Evolutionary conservation across 2,329 filamentous ascomycete genomes (phyloP), one percentile per base, ranked within the genome.

Genomic region (Aspergillus neotritici): DNA sequence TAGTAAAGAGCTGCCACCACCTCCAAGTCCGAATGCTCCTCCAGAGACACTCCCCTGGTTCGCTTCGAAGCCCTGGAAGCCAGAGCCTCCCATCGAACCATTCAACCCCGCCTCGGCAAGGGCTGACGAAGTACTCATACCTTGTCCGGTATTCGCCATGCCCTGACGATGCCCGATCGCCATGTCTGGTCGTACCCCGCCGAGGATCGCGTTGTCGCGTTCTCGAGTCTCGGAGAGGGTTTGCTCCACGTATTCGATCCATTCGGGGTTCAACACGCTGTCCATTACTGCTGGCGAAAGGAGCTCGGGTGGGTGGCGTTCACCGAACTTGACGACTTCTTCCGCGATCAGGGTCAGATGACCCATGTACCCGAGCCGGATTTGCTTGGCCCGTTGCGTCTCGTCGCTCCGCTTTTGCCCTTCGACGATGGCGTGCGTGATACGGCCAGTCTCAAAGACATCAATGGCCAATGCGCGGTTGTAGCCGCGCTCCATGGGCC

Each of bases 251-350:
- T 97, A 98, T 56, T 87, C 84, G 57, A 93, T 86, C 93, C 93
- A 98, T 47, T 89, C 84, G 41, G 84, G 82, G 59, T 87, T 85
- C 74, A 93, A 87, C 37, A 97, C 88, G 56, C 85, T 87, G 55
- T 95, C 87, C 52, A 95, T 75, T 3, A 98, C 88, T 10, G 78
- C 76, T 48, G 87, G 84, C 1, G 89, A 93, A 8, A 97, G 75
- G 14, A 91, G 73, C 67, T 97, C 90, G 1, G 89, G 86, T 3
- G 91, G 86, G 64, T 96, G 87, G 42, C 93, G 82, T 67, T 96
- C 93, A 30, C 89, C 95, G 62, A 98, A 97, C 68, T 97, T 98
- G 62, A 97, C 89, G 13, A 98, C 93, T 67, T 98, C 93, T 67
- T 98, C 93, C 25, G 93, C 91, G 47, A 98, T 96, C 21, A 98